Conservation (phyloP, 768 basidiomycete genomes). For the Collybia nuda region DNA sequence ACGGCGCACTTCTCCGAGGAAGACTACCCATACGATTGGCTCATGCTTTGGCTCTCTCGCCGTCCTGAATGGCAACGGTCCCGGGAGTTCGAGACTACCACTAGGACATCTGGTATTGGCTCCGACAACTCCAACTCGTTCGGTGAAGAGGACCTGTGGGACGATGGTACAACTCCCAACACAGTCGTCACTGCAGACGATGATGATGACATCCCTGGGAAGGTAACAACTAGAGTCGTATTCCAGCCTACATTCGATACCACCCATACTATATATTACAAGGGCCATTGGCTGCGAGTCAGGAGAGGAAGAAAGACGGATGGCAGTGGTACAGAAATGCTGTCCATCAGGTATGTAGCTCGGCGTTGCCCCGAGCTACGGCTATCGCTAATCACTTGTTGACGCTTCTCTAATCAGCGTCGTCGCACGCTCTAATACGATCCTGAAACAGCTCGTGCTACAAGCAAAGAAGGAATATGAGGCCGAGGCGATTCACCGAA, state of each 20-base stretch:
- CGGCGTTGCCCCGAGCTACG: conserved; percentile 6
- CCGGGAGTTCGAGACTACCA: conserved; percentile 87
- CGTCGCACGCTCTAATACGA: conserved; percentile 78
- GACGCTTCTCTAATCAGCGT: conserved; percentile 44
- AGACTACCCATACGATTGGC: conserved; percentile 89
- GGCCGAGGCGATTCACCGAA: conserved; percentile 81
- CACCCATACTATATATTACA: conserved; percentile 87
- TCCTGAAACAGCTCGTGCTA: conserved; percentile 86
- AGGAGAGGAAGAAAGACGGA: conserved; percentile 69
- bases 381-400: no score
- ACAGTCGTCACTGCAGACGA: conserved; percentile 9
- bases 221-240: conserved; percentile 75
- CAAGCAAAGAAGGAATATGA: conserved; percentile 91
- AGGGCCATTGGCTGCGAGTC: conserved; percentile 81
- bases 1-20: conserved; percentile 90
- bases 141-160: conserved; percentile 49
- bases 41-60: conserved; percentile 87
- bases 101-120: conserved; percentile 65
- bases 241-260: conserved; percentile 89
- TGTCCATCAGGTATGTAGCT: conserved; percentile 65
- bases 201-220: conserved; percentile 51
- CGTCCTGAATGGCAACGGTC: conserved; percentile 87
- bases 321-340: conserved; percentile 65
- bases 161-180: conserved; percentile 24
- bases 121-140: conserved; percentile 58